phyloP scores from a whole-genome alignment of 1,284 basidiomycete species.

The Ustilago trichophora region DNA sequence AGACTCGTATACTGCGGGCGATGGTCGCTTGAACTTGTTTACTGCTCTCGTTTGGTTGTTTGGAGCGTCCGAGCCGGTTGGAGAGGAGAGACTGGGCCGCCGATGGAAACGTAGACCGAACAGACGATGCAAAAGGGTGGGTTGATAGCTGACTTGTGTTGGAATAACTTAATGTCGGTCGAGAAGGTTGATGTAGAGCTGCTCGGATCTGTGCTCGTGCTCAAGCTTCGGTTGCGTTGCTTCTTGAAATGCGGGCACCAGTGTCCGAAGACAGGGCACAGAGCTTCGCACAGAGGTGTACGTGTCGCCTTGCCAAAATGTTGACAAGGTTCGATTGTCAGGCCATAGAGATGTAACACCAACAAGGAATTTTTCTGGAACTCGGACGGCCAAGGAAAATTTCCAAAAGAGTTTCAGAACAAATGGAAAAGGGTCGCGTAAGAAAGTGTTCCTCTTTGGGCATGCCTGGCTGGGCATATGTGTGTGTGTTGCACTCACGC shows the following conservation, averaged over 20 bases:
- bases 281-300: background rate
- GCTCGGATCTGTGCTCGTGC: conserved; percentile 5
- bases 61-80: background rate
- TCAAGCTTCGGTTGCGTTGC: conserved; percentile 5
- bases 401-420: background rate
- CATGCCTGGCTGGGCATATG: background rate
- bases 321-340: too few relatives aligned
- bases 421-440: conserved; percentile 12
- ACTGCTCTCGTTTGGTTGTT: background rate
- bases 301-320: too few relatives aligned
- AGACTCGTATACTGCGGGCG: background rate
- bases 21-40: background rate
- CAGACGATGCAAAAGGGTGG: conserved; percentile 3
- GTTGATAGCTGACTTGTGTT: too few relatives aligned
- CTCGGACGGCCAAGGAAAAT: background rate
- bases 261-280: background rate
- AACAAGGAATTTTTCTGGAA: too few relatives aligned
- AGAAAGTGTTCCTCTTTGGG: conserved; percentile 4
- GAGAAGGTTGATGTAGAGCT: conserved; percentile 1
- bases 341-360: too few relatives aligned
- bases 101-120: background rate
- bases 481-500: conserved; percentile 8
- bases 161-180: background rate
- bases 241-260: conserved; percentile 2
- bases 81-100: background rate